Base-by-base conservation (phyloP, 2,329 filamentous ascomycete genomes). In the Diaporthe nobilis region DNA sequence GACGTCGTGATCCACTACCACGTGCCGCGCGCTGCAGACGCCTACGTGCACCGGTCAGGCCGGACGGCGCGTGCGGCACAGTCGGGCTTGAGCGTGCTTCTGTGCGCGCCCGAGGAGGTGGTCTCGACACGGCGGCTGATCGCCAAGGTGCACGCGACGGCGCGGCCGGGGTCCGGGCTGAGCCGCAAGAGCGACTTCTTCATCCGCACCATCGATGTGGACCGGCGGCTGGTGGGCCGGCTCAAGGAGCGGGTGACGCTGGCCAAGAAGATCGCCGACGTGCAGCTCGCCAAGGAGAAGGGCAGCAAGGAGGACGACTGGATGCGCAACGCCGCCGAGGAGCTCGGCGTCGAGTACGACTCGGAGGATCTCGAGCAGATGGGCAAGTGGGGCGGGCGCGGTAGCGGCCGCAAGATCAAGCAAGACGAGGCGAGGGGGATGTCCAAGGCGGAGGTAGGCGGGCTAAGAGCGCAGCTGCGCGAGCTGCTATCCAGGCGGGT, bases 1-100 rank as follows among this genome's bases (percentile, higher is more conserved):
- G 94, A 98, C 79, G 89, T 98, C 20, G 94, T 99, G 22, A 87
- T 99, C 25, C 97, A 99, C 85, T 99, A 99, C 85, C 96, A 99
- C 84, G 92, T 98, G 0, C 97, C 97, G 1, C 94, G 96, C 75
- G 89, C 95, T 1, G 97, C 97, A 47, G 96, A 98, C 83, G 94
- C 94, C 65, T 99, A 99, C 82, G 96, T 99, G 20, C 97, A 99
- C 82, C 93, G 97, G 34, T 98, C 97, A 1, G 97, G 97, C 17
- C 94, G 97, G 78, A 98, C 97, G 1, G 97, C 97, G 2, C 94
- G 97, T 81, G 96, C 94, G 4, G 90, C 93, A 28, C 91, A 91
- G 17, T 91, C 90, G 0, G 97, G 97, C 51, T 90, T 94, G 49
- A 98, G 95, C 80, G 92, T 99, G 75, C 87, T 99, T 6, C 92